Conservation (phyloP, 2,329 filamentous ascomycete species). For the Leptographium radiaticola region DNA sequence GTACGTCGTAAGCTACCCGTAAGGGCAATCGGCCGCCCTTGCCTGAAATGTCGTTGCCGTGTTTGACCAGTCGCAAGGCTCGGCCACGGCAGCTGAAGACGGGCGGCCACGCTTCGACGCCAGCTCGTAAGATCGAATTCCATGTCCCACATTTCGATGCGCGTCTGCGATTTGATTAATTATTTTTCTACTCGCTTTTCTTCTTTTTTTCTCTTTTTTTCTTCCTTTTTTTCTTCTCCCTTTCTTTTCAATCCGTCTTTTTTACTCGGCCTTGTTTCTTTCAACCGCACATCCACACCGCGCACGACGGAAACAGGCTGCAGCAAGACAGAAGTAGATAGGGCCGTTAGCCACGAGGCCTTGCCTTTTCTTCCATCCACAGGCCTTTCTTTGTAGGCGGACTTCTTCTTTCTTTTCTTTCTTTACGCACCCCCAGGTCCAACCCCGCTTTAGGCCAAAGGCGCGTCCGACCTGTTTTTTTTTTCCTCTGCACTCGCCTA, state of each 20-base stretch:
- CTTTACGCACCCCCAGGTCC: neutral
- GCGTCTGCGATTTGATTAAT: neutral
- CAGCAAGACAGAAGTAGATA: neutral
- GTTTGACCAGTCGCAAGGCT: too few species aligned
- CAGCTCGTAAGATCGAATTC: neutral
- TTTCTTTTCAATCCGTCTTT: neutral
- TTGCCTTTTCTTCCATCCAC: neutral
- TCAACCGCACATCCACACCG: neutral
- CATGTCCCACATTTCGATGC: neutral
- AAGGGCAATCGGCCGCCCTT: too few species aligned
- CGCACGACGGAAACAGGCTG: neutral
- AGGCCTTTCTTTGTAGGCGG: neutral
- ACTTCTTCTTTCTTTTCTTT: slow-evolving; percentile 1
- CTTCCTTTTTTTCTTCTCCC: neutral
- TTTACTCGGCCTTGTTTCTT: neutral
- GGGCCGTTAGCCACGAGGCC: too few species aligned
- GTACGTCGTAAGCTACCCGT: too few species aligned
- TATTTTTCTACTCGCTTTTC: neutral
- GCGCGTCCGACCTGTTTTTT: neutral
- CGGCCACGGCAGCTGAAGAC: too few species aligned
- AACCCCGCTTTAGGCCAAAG: neutral
- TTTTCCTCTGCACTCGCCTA: neutral
- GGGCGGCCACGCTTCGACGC: too few species aligned
- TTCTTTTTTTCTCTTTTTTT: neutral
- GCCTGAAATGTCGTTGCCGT: too few species aligned